Conservation (phyloP, 1,139 yeast genomes). For the Diutina sp. region DNA sequence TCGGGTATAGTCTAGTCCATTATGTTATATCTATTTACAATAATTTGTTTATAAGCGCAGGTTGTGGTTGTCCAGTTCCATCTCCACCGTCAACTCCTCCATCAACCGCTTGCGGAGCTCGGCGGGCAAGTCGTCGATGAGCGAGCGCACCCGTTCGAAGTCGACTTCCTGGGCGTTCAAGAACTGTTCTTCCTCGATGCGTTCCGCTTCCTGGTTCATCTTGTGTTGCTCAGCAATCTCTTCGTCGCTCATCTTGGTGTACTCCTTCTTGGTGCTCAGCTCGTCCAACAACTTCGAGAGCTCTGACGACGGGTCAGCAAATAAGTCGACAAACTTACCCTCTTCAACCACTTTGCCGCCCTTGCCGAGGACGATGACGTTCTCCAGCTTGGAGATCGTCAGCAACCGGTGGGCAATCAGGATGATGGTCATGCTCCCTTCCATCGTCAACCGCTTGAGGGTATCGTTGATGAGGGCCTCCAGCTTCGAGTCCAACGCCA, state of each 20-base stretch:
- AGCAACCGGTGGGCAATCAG: constrained; percentile 89
- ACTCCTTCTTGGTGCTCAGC: constrained; percentile 14
- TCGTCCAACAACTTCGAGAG: constrained; percentile 32
- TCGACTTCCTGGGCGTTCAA: constrained; percentile 9
- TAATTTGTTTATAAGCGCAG: background rate
- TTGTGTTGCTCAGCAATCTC: constrained; percentile 14
- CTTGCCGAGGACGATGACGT: constrained; percentile 44
- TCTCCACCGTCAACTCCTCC: background rate
- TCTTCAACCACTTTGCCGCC: constrained; percentile 29
- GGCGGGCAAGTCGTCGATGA: constrained; percentile 27
- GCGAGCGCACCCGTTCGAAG: constrained; percentile 17
- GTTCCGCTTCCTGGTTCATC: constrained; percentile 16
- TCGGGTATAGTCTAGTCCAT: background rate
- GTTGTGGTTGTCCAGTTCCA: background rate
- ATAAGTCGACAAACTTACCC: constrained; percentile 30
- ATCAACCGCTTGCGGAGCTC: constrained; percentile 13
- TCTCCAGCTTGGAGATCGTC: constrained; percentile 46
- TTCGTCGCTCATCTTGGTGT: constrained; percentile 11
- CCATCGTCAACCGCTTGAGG: constrained; percentile 34
- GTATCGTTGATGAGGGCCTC: constrained; percentile 57
- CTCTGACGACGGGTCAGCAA: constrained; percentile 30
- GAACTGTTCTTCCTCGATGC: constrained; percentile 12
- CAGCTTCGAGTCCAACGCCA: constrained; percentile 65
- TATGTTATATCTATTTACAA: background rate
- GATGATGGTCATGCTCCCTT: constrained; percentile 68